Evolutionary conservation across 129 eudicot genomes (phyloP), one percentile per base, ranked within the genome.

Genomic region (Artemisia argyi): DNA sequence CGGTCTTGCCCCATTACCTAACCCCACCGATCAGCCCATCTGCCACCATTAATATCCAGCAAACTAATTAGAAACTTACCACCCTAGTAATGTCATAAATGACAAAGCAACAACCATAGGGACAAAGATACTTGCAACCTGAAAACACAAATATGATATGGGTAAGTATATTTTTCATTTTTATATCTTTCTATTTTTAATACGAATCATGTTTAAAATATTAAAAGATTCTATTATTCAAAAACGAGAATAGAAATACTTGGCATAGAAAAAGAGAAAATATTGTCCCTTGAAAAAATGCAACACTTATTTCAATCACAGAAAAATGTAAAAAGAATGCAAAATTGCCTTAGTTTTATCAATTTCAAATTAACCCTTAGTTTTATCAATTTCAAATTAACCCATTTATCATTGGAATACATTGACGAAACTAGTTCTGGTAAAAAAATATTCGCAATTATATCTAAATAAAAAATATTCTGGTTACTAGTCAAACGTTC

Each of bases 81-180:
- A 95, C 65, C 84, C 99, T 26, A 78, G 59, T 28, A 95, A 85
- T 35, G 99, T 95, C 81, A 88, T 14, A 19, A 95, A 54, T 62
- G 94, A 82, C 82, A 95, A 51, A 28, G 62, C 73, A 57, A 95
- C 85, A 66, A 95, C 99, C 7, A 84, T 81, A 10, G 97, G 99
- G 66, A 95, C 99, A 80, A 95, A 90, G 55, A 91, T 91, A 85
- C 97, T 88, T 52, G 99, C 99, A 66, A 95, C 85, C 99, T 95
- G 91, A 73, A 73, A 48, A 71, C 74, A 78, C 30, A 46, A 50
- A 61, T 12, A 56, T 49, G 56, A 75, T 46, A 32, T 22, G 64
- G 15, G 65, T 76, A 60, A 66, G 47, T 66, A 60, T 15, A 24
- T 46, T 5, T 58, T 70, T 19, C 39, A 52, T 51, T 67, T 51